Evolutionary conservation across 352 stramenopile species (phyloP).

Genomic region (Phytopythium kandeliae): DNA sequence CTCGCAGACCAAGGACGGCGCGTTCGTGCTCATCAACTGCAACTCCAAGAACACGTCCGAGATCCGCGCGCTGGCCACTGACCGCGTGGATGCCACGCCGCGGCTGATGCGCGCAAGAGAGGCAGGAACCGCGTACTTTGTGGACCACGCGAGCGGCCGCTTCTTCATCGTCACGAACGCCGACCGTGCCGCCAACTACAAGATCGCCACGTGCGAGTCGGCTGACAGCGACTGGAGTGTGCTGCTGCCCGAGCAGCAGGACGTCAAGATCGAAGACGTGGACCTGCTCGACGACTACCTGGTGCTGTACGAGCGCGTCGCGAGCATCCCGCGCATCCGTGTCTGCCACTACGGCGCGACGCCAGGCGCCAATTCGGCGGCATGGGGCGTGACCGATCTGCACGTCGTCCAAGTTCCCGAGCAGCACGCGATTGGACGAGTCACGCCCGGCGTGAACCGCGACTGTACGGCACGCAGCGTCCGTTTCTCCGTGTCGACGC

Average conservation of each 20-base stretch:
- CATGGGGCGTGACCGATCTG: slow-evolving; percentile 1
- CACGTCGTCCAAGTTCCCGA: slow-evolving; percentile 56
- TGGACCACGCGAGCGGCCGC: slow-evolving; percentile 54
- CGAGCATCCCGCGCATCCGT: slow-evolving; percentile 68
- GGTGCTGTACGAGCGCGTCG: slow-evolving; percentile 76
- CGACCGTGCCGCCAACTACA: slow-evolving; percentile 68
- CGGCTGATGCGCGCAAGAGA: slow-evolving; percentile 46
- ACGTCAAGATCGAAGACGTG: slow-evolving; percentile 87
- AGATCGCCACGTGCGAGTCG: slow-evolving; percentile 29
- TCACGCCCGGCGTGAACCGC: slow-evolving; percentile 80
- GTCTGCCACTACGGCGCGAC: slow-evolving; percentile 25
- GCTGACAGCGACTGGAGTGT: slow-evolving; percentile 31
- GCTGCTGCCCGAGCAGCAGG: slow-evolving; percentile 40
- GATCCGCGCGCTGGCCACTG: slow-evolving; percentile 48
- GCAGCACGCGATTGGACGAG: slow-evolving; percentile 45
- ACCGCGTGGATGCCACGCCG: slow-evolving; percentile 19
- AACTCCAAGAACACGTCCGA: slow-evolving; percentile 87
- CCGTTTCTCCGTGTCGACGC: slow-evolving; percentile 70
- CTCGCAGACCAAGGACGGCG: slow-evolving; percentile 74
- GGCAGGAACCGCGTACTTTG: slow-evolving; percentile 75
- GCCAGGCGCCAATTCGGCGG: neutral
- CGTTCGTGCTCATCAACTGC: slow-evolving; percentile 81
- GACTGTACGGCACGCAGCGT: slow-evolving; percentile 51
- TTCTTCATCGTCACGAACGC: slow-evolving; percentile 86
- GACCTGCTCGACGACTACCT: slow-evolving; percentile 79